Evolutionary conservation across 805 yeast genomes (phyloP).

Genomic region (Metschnikowia picachoensis): DNA sequence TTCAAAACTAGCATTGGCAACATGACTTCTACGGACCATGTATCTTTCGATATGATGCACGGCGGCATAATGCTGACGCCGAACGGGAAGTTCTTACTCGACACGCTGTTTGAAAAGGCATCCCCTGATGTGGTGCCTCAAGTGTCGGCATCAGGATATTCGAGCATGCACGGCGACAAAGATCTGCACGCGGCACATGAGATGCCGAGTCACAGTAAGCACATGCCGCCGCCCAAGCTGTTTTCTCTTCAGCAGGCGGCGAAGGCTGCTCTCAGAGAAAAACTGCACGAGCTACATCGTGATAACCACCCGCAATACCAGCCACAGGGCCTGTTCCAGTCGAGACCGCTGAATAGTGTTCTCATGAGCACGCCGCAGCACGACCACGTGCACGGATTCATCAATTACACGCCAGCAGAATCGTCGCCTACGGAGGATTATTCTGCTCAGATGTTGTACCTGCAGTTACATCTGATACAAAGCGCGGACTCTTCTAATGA

Average conservation of each 20-base stretch:
- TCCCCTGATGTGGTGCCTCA: slow-evolving; percentile 18
- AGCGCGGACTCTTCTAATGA: not conserved
- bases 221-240: slow-evolving; percentile 31
- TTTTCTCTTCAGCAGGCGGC: slow-evolving; percentile 14
- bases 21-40: slow-evolving; percentile 37
- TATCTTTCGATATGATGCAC: slow-evolving; percentile 34
- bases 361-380: slow-evolving; percentile 45
- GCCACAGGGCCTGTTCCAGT: slow-evolving; percentile 8
- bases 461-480: slow-evolving; percentile 11
- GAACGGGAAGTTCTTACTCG: slow-evolving; percentile 37
- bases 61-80: slow-evolving; percentile 39
- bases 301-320: not conserved
- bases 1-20: slow-evolving; percentile 29
- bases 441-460: slow-evolving; percentile 11
- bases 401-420: slow-evolving; percentile 4
- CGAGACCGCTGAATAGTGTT: slow-evolving; percentile 22
- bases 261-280: slow-evolving; percentile 8
- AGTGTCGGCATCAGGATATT: slow-evolving; percentile 1
- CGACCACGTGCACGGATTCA: slow-evolving; percentile 19
- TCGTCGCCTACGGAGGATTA: slow-evolving; percentile 14
- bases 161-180: not conserved
- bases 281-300: not conserved
- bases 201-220: not conserved
- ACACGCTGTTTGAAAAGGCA: slow-evolving; percentile 37
- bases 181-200: not conserved